These are phyloP conservation scores for Penicillium silybi DNA, from an alignment of 495 filamentous ascomycete genomes.

Conservation along the genomic window DNA sequence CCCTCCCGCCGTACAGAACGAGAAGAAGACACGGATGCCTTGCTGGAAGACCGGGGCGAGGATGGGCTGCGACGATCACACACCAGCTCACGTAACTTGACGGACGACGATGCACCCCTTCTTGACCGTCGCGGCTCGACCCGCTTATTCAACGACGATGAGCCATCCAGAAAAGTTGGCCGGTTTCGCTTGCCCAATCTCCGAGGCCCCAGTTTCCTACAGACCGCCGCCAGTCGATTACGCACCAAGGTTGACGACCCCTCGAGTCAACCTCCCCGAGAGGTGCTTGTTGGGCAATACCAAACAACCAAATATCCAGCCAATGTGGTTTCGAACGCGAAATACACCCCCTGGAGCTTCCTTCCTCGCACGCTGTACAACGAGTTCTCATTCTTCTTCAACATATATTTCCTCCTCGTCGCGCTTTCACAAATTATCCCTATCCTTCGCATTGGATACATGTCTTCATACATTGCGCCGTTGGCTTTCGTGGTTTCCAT, in stretches of 20 bases:
- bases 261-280: constrained; percentile 34
- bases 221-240: constrained; percentile 13
- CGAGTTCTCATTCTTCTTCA: constrained; percentile 99
- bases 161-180: constrained; percentile 22
- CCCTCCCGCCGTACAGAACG: constrained; percentile 41
- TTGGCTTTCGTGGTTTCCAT: constrained; percentile 87
- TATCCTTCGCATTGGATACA: constrained; percentile 83
- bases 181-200: constrained; percentile 31
- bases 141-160: constrained; percentile 27
- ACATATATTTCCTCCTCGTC: constrained; percentile 96
- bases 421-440: constrained; percentile 91
- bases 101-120: constrained; percentile 64
- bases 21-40: constrained; percentile 53
- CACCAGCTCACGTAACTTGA: constrained; percentile 49
- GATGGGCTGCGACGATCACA: constrained; percentile 36
- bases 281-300: constrained; percentile 40
- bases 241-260: constrained; percentile 18
- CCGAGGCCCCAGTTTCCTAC: constrained; percentile 19
- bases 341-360: constrained; percentile 96
- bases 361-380: constrained; percentile 92
- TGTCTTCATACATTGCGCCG: constrained; percentile 91
- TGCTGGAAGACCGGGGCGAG: constrained; percentile 50
- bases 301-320: constrained; percentile 46
- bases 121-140: constrained; percentile 40
- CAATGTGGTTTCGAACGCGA: constrained; percentile 92